Percentiles rank a stretch among this genome's conserved stretches.
Conservation (phyloP, 2,329 filamentous ascomycete species). For the Diplocarpon rosae region DNA sequence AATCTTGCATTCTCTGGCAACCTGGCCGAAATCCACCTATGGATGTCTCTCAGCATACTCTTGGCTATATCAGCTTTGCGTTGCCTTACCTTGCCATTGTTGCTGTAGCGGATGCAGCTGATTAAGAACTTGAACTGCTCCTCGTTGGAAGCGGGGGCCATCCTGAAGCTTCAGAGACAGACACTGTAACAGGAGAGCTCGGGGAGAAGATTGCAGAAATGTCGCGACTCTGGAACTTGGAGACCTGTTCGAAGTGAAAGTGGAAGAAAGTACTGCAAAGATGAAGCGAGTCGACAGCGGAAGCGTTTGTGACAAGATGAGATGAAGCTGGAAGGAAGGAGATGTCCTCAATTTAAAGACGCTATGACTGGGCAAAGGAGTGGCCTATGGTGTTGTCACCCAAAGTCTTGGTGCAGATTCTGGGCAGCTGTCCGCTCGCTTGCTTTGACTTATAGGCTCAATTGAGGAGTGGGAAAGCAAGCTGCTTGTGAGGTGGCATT, state of each 20-base stretch:
- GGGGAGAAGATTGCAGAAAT: background rate
- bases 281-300: constrained; percentile 9
- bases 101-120: constrained; percentile 50
- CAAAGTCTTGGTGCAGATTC: constrained; percentile 16
- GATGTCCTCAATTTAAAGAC: constrained; percentile 16
- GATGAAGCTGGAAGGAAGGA: constrained; percentile 5
- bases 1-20: constrained; percentile 53
- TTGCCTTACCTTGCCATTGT: constrained; percentile 44
- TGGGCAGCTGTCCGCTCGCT: constrained; percentile 6
- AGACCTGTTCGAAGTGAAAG: constrained; percentile 7
- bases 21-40: constrained; percentile 53
- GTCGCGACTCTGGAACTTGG: background rate
- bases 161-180: constrained; percentile 25
- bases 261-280: background rate
- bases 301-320: constrained; percentile 9
- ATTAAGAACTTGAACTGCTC: constrained; percentile 57
- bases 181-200: background rate
- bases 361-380: constrained; percentile 4
- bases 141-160: constrained; percentile 39
- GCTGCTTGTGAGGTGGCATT: background rate
- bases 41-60: background rate
- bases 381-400: constrained; percentile 14
- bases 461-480: background rate
- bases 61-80: background rate
- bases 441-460: background rate